These are phyloP conservation scores for Alternaria novae-zelandiae DNA, from an alignment of 2,329 filamentous ascomycete species.

Conservation along the genomic window DNA sequence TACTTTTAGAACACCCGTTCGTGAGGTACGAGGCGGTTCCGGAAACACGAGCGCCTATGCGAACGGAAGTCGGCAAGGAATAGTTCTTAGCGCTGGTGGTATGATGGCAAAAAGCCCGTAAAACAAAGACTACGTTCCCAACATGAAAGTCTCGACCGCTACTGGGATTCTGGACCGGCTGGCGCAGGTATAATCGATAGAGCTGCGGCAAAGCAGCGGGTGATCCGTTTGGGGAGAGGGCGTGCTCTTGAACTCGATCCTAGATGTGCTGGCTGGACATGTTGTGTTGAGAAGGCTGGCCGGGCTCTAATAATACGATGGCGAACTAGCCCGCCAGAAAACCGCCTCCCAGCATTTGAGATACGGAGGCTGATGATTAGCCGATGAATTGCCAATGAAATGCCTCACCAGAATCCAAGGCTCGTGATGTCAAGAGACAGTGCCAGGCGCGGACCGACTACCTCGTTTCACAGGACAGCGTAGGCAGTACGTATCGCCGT, in stretches of 20 bases:
- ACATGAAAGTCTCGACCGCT: background rate
- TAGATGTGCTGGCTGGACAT: background rate
- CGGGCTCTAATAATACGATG: background rate
- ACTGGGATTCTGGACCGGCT: background rate
- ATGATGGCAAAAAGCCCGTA: background rate
- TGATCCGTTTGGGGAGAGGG: background rate
- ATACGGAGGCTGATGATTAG: background rate
- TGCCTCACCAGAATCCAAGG: background rate
- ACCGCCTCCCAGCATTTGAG: background rate
- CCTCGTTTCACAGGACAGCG: background rate
- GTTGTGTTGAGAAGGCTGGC: background rate
- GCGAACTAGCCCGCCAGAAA: background rate
- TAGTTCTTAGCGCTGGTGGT: background rate
- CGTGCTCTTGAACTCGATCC: background rate
- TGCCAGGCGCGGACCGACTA: background rate
- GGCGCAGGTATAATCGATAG: background rate
- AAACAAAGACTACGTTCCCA: background rate
- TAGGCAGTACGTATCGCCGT: background rate
- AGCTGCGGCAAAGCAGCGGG: background rate
- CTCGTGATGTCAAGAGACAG: background rate
- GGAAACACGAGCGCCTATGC: background rate
- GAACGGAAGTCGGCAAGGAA: background rate
- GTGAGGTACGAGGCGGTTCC: background rate
- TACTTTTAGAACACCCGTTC: background rate
- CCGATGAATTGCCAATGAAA: background rate